Conservation (phyloP, 306 rosid genomes). For the Cucumis cinereus region DNA sequence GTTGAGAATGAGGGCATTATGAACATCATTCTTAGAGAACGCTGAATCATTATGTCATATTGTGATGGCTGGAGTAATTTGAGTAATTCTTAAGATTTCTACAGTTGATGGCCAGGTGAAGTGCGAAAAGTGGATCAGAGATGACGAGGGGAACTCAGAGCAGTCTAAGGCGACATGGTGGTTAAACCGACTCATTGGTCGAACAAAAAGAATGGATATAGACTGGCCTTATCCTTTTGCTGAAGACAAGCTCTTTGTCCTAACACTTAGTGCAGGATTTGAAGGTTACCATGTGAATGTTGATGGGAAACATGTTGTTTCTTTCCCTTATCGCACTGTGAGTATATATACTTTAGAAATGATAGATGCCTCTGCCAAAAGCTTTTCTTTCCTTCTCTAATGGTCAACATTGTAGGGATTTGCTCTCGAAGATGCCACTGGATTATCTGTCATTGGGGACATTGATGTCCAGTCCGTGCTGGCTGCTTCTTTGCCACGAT, state of each 20-base stretch:
- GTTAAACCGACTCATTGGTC: slow-evolving; percentile 66
- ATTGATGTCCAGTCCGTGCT: slow-evolving; percentile 57
- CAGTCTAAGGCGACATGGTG: slow-evolving; percentile 78
- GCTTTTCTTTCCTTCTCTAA: not conserved
- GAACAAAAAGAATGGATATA: slow-evolving; percentile 53
- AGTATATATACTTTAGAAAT: slow-evolving; percentile 29
- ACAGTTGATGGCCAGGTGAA: slow-evolving; percentile 86
- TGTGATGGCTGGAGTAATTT: not conserved
- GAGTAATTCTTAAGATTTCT: slow-evolving; percentile 28
- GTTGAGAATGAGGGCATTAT: not conserved
- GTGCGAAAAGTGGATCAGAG: slow-evolving; percentile 93
- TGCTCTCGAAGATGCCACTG: slow-evolving; percentile 95
- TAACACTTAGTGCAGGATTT: slow-evolving; percentile 84
- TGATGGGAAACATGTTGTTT: slow-evolving; percentile 80
- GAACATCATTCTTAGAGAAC: not conserved
- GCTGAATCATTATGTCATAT: not conserved
- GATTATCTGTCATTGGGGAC: slow-evolving; percentile 59
- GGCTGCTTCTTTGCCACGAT: slow-evolving; percentile 74
- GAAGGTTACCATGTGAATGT: slow-evolving; percentile 90
- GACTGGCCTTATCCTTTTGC: slow-evolving; percentile 91
- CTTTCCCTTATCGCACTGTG: slow-evolving; percentile 92
- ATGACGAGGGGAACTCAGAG: slow-evolving; percentile 33
- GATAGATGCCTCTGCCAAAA: slow-evolving; percentile 11
- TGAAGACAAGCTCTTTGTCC: slow-evolving; percentile 70
- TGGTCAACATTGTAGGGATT: slow-evolving; percentile 42